Base-by-base conservation (phyloP, 1,139 yeast species). In the Kluyveromyces sp. region DNA sequence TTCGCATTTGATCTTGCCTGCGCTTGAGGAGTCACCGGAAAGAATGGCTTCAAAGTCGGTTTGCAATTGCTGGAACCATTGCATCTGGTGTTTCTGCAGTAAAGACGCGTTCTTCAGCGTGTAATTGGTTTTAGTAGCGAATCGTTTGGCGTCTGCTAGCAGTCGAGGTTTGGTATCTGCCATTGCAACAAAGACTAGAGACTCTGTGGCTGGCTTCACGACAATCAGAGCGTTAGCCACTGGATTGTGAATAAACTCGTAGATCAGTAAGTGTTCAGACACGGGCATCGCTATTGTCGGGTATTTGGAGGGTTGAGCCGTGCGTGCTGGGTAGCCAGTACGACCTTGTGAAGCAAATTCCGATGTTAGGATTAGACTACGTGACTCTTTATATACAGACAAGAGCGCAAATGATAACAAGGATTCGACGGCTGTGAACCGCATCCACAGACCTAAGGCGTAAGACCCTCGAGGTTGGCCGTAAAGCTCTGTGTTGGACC, bases 1-100 rank as follows among this genome's bases (percentile, higher is more conserved):
- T 38, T 57, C 61, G 41, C 47, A 49, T 13, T 40, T 38, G 36
- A 38, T 37, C 11, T 20, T 13, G 39, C 15, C 26, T 19, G 11
- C 16, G n/a, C 13, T 16, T 4, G 22, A 6, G n/a, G 22, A 28
- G 12, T 33, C 40, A 18, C 40, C 33, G 8, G 17, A 12, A 12
- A 37, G 19, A 12, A 28, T 12, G 7, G 4, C n/a, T 3, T 4
- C 9, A 16, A 38, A 38, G 15, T 38, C 36, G 9, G 13, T 15
- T 16, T 28, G n/a, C 8, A 38, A 13, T 18, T 20, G 34, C 19
- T 38, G 20, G 7, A 38, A 38, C 31, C 34, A 38, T 32, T 17
- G 7, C 17, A 19, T 7, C 13, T 31, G 29, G 9, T 30, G 19
- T 3, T 16, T 13, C 25, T 32, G 18, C 3, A 38, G 30, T 11